Evolutionary conservation across 2,329 filamentous ascomycete species (phyloP).

Genomic region (Akanthomyces dipterigenus): DNA sequence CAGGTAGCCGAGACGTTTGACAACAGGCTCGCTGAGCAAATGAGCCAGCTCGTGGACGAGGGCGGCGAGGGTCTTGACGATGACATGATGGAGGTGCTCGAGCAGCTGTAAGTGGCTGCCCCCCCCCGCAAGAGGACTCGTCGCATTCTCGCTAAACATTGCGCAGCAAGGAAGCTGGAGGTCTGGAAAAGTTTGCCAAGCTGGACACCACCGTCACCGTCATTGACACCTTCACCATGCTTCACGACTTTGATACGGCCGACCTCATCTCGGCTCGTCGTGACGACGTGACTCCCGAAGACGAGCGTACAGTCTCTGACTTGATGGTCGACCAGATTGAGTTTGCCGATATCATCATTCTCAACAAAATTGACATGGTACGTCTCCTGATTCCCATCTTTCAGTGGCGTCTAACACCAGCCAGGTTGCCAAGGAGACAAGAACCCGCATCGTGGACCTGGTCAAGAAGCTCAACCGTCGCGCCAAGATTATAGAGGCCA

Average conservation of each 20-base stretch:
- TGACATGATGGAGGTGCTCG: conserved; percentile 28
- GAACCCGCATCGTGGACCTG: conserved; percentile 42
- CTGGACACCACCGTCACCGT: conserved; percentile 68
- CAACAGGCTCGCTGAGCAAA: conserved; percentile 43
- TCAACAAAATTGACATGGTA: conserved; percentile 65
- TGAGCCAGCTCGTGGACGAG: conserved; percentile 28
- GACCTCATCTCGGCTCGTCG: conserved; percentile 60
- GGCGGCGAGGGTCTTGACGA: conserved; percentile 27
- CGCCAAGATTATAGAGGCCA: conserved; percentile 57
- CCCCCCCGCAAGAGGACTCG: background rate
- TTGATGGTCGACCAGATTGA: conserved; percentile 73
- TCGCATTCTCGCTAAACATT: accelerated
- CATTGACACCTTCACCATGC: conserved; percentile 66
- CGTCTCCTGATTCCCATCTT: background rate
- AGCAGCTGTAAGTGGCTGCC: conserved; percentile 25
- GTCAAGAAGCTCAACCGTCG: conserved; percentile 58
- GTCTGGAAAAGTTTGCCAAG: conserved; percentile 56
- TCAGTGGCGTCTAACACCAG: background rate
- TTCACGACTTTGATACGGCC: conserved; percentile 64
- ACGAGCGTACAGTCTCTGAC: conserved; percentile 67
- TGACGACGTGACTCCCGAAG: conserved; percentile 56
- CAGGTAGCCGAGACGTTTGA: conserved; percentile 71
- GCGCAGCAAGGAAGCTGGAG: conserved; percentile 46
- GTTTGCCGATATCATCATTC: conserved; percentile 65
- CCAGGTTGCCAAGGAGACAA: conserved; percentile 33